Conservation (phyloP, 1,284 basidiomycete species). For the Apiotrichum domesticum region DNA sequence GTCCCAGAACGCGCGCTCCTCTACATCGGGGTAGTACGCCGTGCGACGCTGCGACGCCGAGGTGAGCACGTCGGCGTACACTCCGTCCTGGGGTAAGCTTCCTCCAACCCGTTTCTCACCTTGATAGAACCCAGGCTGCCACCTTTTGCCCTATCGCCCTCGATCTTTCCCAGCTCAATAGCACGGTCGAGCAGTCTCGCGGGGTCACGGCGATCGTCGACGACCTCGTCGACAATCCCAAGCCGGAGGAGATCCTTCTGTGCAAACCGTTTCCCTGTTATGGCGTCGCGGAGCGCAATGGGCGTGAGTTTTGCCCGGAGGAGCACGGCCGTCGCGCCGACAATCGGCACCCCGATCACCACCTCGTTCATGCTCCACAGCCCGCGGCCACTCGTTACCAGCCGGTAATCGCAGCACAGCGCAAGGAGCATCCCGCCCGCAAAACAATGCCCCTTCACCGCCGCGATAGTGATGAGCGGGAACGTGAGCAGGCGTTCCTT, state of each 20-base stretch:
- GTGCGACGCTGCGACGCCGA: background rate
- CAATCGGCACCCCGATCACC: constrained; percentile 73
- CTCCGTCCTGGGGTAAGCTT: background rate
- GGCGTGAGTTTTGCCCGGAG: constrained; percentile 62
- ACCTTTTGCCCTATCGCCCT: constrained; percentile 27
- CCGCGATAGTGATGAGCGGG: constrained; percentile 62
- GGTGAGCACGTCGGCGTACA: background rate
- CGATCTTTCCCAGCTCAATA: constrained; percentile 42
- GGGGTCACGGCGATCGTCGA: constrained; percentile 61
- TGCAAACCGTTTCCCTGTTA: constrained; percentile 73
- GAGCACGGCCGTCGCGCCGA: constrained; percentile 62
- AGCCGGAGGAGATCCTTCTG: constrained; percentile 62
- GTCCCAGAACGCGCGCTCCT: background rate
- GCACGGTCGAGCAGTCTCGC: constrained; percentile 52
- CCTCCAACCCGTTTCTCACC: background rate
- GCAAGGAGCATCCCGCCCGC: constrained; percentile 77
- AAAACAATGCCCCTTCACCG: constrained; percentile 82
- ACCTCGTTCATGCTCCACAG: constrained; percentile 90
- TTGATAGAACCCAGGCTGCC: background rate
- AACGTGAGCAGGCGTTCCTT: constrained; percentile 44
- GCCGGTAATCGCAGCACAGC: constrained; percentile 77
- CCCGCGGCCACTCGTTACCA: constrained; percentile 74
- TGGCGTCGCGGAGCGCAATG: constrained; percentile 62
- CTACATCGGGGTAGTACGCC: background rate
- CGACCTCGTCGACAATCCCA: constrained; percentile 68